Conservation (phyloP, 169 alveolate species). For the Babesia bigemina region DNA sequence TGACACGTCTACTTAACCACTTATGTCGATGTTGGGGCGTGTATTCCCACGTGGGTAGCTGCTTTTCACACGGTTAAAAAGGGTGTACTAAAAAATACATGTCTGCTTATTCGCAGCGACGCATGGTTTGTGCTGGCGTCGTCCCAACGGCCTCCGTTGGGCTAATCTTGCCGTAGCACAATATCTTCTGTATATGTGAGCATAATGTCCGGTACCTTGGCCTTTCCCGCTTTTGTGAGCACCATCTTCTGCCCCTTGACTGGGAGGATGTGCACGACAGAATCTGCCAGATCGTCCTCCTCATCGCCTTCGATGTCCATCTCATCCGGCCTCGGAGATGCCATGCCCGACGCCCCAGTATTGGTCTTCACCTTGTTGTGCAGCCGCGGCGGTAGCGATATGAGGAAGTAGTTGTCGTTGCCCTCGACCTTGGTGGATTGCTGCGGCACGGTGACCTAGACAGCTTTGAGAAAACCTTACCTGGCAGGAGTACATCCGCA, state of each 20-base stretch:
- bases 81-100: too few species aligned
- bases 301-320: conserved; percentile 10
- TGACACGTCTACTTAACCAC: too few species aligned
- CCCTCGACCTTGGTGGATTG: conserved; percentile 44
- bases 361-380: conserved; percentile 10
- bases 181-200: conserved; percentile 41
- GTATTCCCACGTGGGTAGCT: too few species aligned
- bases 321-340: conserved; percentile 1
- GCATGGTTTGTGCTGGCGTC: not conserved
- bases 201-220: conserved; percentile 50
- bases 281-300: conserved; percentile 32
- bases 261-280: conserved; percentile 46
- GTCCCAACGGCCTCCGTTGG: not conserved
- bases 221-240: conserved; percentile 63
- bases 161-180: not conserved
- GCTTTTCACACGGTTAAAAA: too few species aligned
- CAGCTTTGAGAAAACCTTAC: not conserved
- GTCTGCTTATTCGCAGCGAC: too few species aligned
- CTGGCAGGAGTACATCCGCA: conserved; percentile 67
- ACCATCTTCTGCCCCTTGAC: conserved; percentile 67
- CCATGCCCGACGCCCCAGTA: not conserved
- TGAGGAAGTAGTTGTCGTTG: conserved; percentile 58
- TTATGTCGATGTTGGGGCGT: too few species aligned
- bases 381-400: conserved; percentile 43
- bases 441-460: conserved; percentile 5